Evolutionary conservation across 1,284 basidiomycete genomes (phyloP), one percentile per base, ranked within the genome.

Genomic region (Austroboletus niveus): DNA sequence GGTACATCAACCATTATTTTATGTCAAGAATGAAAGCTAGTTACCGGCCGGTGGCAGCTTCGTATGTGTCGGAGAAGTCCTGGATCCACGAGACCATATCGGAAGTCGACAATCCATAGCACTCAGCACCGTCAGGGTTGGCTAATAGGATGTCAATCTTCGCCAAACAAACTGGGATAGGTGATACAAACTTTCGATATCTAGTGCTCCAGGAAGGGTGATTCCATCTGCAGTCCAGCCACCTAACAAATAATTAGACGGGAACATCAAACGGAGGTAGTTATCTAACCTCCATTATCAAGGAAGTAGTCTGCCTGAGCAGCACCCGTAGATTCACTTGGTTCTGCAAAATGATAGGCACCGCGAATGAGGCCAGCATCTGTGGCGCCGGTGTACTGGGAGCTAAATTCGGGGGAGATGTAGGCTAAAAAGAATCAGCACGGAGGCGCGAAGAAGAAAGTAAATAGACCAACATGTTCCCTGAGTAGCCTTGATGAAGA

Each of bases 401-500:
- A 56, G 14, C 61, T 72, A 59, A 80, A 80, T 15, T 61, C 32
- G 2, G 77, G 59, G 41, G 60, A 66, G 15, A 52, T 61, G 38
- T 73, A 70, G 11, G 47, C 71, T 72, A 8, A 27, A 47, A 34
- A 17, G 7, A 38, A 14, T 63, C 9, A 52, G 32, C 9, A 43
- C 10, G 32, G 1, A 8, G 30, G 31, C 27, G 20, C 41, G 20
- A 45, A 5, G 41, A 11, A 15, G 0, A 22, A 45, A 48, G 7
- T 9, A 29, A 24, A 49, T 38, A 20, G 36, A 66, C 57, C 53
- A 46, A 84, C 75, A 66, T 38, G 79, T 85, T 14, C 82, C 82
- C 62, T 88, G 84, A 6, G 85, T 88, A 12, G 84, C 85, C 64
- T 88, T 87, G 76, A 87, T 85, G 61, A 76, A 85, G 10, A 73